phyloP scores from a whole-genome alignment of 495 filamentous ascomycete species.

The Umbilicaria muhlenbergii region DNA sequence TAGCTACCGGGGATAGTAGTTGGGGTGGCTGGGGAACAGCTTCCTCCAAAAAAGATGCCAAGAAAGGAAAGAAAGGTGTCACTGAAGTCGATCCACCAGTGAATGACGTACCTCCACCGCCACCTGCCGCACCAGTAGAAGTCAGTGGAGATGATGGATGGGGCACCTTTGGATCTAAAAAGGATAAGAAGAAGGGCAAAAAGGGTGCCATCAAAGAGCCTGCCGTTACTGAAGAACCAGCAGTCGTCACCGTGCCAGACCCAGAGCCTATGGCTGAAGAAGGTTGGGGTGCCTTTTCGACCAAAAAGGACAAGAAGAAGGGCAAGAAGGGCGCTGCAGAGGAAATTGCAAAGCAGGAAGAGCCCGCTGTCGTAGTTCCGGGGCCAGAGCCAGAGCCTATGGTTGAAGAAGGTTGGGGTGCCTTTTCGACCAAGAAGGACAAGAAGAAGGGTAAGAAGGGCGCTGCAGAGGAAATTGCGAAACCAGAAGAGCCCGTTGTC shows the following conservation, averaged over 20 bases:
- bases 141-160: constrained; percentile 9
- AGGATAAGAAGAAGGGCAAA: constrained; percentile 25
- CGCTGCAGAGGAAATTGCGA: not conserved
- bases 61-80: constrained; percentile 10
- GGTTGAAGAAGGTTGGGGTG: constrained; percentile 8
- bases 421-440: constrained; percentile 4
- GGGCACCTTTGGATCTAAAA: constrained; percentile 4
- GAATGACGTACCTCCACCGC: constrained; percentile 1
- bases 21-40: constrained; percentile 12
- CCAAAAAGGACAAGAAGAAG: constrained; percentile 19
- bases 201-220: constrained; percentile 23
- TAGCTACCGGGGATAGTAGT: constrained; percentile 6
- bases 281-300: constrained; percentile 6
- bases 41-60: constrained; percentile 12
- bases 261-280: not conserved
- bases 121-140: constrained; percentile 3
- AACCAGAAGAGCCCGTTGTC: constrained; percentile 1
- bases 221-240: constrained; percentile 2
- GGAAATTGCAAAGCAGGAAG: constrained; percentile 2
- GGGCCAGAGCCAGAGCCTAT: not conserved
- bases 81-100: constrained; percentile 1
- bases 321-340: constrained; percentile 14
- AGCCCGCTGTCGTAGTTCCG: not conserved
- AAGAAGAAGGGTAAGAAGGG: constrained; percentile 8
- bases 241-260: constrained; percentile 1